phyloP scores from a whole-genome alignment of 1,284 basidiomycete genomes.

The Cryptococcus sp. region DNA sequence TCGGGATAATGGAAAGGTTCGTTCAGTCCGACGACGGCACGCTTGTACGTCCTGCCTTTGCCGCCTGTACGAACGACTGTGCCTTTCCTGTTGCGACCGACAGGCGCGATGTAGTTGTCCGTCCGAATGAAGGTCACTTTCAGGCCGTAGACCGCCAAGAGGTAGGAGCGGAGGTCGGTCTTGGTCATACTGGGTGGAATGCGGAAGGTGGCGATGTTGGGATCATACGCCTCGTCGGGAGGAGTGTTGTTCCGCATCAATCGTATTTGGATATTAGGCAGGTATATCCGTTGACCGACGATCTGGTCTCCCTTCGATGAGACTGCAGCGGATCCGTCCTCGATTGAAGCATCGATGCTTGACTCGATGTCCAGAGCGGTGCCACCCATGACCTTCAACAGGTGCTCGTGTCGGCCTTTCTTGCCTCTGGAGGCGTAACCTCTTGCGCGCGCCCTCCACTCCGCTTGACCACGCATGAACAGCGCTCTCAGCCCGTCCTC shows the following conservation, averaged over 20 bases:
- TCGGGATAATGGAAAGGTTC: slow-evolving; percentile 90
- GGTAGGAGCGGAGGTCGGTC: slow-evolving; percentile 84
- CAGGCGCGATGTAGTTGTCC: slow-evolving; percentile 74
- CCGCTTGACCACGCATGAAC: slow-evolving; percentile 39
- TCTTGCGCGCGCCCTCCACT: slow-evolving; percentile 44
- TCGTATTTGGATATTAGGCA: slow-evolving; percentile 82
- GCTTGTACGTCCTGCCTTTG: slow-evolving; percentile 69
- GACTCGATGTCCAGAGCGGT: slow-evolving; percentile 1
- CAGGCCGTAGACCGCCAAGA: slow-evolving; percentile 79
- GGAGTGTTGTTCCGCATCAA: slow-evolving; percentile 83
- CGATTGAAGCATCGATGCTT: slow-evolving; percentile 7
- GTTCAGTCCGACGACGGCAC: slow-evolving; percentile 81
- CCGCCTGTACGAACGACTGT: slow-evolving; percentile 40
- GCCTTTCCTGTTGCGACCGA: slow-evolving; percentile 51
- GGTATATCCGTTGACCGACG: slow-evolving; percentile 78
- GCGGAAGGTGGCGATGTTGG: slow-evolving; percentile 92
- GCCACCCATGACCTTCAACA: slow-evolving; percentile 18
- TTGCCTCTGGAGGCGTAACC: slow-evolving; percentile 29
- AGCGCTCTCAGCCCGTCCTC: slow-evolving; percentile 35
- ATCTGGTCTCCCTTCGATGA: slow-evolving; percentile 50
- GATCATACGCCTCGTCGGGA: slow-evolving; percentile 79
- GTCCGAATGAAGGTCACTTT: slow-evolving; percentile 90
- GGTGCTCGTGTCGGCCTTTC: slow-evolving; percentile 13
- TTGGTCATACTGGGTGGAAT: slow-evolving; percentile 81
- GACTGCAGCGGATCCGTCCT: background rate